Percentiles rank a stretch among this genome's conserved stretches.
phyloP scores from a whole-genome alignment of 2,329 filamentous ascomycete genomes.

The Zymoseptoria pseudotritici region DNA sequence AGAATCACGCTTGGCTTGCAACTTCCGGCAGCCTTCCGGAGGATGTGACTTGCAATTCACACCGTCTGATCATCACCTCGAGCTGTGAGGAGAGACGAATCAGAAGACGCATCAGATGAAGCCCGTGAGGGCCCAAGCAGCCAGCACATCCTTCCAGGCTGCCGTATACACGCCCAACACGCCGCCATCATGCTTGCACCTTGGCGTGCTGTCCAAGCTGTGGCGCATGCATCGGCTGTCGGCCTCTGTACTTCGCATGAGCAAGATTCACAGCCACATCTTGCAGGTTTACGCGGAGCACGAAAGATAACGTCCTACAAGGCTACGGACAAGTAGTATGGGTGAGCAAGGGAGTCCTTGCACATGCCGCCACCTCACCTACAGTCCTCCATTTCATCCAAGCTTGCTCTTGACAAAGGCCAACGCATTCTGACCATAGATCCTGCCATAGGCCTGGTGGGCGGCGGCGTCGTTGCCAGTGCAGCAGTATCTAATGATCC shows the following conservation, averaged over 20 bases:
- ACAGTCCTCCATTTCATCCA: constrained; percentile 1
- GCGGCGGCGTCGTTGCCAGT: constrained; percentile 53
- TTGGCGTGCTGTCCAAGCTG: too few relatives aligned
- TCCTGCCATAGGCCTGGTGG: constrained; percentile 55
- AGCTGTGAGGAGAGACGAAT: too few relatives aligned
- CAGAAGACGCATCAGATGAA: neutral
- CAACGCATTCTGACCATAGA: constrained; percentile 54
- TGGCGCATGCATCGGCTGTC: too few relatives aligned
- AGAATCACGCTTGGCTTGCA: neutral
- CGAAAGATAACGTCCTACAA: neutral
- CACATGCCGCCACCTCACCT: neutral
- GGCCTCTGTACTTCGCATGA: neutral
- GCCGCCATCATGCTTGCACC: too few relatives aligned
- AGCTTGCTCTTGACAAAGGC: constrained; percentile 52
- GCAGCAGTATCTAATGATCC: constrained; percentile 48
- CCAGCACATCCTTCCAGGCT: neutral
- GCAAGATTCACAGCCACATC: neutral
- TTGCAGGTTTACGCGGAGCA: neutral
- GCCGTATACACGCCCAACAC: too few relatives aligned
- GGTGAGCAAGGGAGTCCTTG: neutral
- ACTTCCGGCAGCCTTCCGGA: neutral
- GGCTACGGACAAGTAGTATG: neutral
- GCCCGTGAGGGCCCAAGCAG: neutral
- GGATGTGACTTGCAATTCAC: too few relatives aligned
- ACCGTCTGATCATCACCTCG: too few relatives aligned